Evolutionary conservation across 2,329 filamentous ascomycete genomes (phyloP), one percentile per base, ranked within the genome.

Genomic region (Clonostachys sp.): DNA sequence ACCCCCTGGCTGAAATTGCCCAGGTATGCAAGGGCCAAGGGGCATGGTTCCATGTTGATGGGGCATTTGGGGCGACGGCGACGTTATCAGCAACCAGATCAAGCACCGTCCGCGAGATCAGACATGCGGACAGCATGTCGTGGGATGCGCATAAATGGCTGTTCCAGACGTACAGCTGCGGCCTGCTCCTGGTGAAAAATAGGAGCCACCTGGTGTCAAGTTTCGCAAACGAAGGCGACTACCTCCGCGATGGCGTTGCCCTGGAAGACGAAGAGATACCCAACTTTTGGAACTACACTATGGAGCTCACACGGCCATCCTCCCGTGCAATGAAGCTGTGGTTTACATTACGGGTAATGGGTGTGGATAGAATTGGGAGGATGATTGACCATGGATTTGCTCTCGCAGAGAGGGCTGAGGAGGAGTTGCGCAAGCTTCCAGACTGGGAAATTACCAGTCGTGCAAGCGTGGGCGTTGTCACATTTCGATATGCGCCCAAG

Each of bases 91-190:
- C 48, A 2, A 47, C 52, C 1, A 44, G 54, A 2, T 46, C 48
- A 14, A 34, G 48, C 34, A 45, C 42, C 2, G 52, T 51, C 1
- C 34, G 34, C 3, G 55, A 43, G 1, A 49, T 60, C 17, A 46
- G 46, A 5, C 45, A 50, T 20, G 56, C 53, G 4, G 53, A 60
- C 34, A 60, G 57, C 20, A 40, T 59, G 39, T 57, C 57, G 2
- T 59, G 57, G 57, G 57, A 59, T 4, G 56, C 57, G 2, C 57
- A 60, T 43, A 59, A 59, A n/a, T 59, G 57, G 56, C 52, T 59
- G 0, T 60, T 60, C 13, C 57, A 60, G 24, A 57, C 53, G 1
- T 59, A 59, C 42, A 54, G 50, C 40, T 59, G 57, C 30, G 53
- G 57, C 0, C 41, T 59, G 2, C 14, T 59, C 3, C 13, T 59